Evolutionary conservation across 768 basidiomycete species (phyloP).

Genomic region (Leccinum sublutescens): DNA sequence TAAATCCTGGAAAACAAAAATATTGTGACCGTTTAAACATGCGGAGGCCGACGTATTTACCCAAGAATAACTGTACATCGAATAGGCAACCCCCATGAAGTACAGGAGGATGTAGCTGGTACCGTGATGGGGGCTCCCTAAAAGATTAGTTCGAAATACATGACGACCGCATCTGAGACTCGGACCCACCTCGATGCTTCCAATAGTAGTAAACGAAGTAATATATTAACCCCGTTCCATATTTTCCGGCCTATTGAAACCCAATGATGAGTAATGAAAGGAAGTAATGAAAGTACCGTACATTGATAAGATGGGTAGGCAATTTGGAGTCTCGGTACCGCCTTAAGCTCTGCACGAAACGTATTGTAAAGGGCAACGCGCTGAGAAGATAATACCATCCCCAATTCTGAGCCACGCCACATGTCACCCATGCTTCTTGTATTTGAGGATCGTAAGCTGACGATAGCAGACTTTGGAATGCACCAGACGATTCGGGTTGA

Average conservation of each 20-base stretch:
- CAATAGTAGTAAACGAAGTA: conserved; percentile 74
- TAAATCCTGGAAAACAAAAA: conserved; percentile 54
- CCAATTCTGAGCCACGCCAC: conserved; percentile 51
- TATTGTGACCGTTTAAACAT: neutral
- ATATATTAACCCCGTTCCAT: conserved; percentile 60
- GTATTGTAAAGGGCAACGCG: conserved; percentile 65
- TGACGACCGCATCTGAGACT: neutral
- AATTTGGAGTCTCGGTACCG: conserved; percentile 79
- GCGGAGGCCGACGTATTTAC: conserved; percentile 39
- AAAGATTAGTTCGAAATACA: neutral
- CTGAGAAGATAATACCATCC: conserved; percentile 56
- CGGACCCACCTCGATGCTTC: conserved; percentile 56
- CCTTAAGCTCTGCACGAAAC: conserved; percentile 81
- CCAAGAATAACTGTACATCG: conserved; percentile 77
- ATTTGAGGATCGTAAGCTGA: conserved; percentile 33
- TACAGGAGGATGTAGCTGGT: conserved; percentile 66
- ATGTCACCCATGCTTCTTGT: conserved; percentile 42
- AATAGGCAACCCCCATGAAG: conserved; percentile 58
- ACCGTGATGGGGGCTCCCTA: conserved; percentile 36
- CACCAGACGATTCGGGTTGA: neutral
- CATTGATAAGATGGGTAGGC: conserved; percentile 84
- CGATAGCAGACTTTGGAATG: neutral
- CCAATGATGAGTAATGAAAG: neutral
- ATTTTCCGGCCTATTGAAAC: conserved; percentile 73
- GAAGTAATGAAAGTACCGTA: conserved; percentile 24